Conservation (phyloP, 441 rosid genomes). For the Pelargonium myrrhifolium region DNA sequence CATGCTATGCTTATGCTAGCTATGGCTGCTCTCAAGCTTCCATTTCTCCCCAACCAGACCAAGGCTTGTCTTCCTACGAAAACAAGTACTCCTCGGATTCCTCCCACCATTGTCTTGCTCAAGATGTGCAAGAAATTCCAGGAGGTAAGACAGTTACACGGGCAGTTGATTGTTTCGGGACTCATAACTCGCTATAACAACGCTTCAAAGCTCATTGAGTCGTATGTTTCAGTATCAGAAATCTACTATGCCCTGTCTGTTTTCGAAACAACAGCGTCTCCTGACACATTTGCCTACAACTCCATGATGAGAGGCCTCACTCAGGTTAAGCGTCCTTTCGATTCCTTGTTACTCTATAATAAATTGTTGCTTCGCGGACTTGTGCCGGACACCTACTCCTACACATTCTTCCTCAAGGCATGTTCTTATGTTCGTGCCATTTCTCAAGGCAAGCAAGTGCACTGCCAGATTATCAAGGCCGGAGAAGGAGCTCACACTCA, state of each 20-base stretch:
- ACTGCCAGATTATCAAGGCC: conserved; percentile 12
- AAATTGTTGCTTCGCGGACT: neutral
- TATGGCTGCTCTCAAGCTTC: no score
- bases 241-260: neutral
- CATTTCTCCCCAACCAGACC: no score
- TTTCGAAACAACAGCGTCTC: neutral
- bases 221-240: neutral
- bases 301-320: neutral
- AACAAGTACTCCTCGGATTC: neutral
- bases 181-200: neutral
- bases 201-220: neutral
- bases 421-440: conserved; percentile 2
- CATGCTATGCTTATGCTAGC: no score
- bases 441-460: conserved; percentile 14
- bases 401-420: conserved; percentile 12
- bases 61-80: neutral
- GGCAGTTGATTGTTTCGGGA: neutral
- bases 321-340: neutral
- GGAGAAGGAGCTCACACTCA: neutral
- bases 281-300: neutral
- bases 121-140: neutral
- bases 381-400: conserved; percentile 13
- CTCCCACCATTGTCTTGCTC: neutral
- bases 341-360: neutral
- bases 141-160: neutral